These are phyloP conservation scores for Terfezia claveryi DNA, from an alignment of 495 filamentous ascomycete species.

Conservation along the genomic window DNA sequence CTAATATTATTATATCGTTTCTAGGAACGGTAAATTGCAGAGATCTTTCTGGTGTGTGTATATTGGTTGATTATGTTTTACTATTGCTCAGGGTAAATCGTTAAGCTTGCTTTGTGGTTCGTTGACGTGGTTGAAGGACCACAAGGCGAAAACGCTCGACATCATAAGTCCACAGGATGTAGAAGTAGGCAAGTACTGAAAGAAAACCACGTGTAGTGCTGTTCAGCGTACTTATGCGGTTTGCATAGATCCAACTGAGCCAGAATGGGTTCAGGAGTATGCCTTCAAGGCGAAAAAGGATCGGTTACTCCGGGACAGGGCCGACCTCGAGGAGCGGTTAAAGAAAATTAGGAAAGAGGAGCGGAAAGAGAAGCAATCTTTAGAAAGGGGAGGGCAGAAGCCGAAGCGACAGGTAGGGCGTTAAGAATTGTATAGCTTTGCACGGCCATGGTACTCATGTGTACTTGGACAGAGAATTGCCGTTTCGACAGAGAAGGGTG, in stretches of 20 bases:
- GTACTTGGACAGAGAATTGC: slow-evolving; percentile 20
- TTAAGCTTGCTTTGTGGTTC: slow-evolving; percentile 83
- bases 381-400: slow-evolving; percentile 18
- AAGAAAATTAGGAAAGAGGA: slow-evolving; percentile 47
- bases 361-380: slow-evolving; percentile 31
- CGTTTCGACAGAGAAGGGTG: slow-evolving; percentile 7
- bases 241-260: slow-evolving; percentile 43
- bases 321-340: slow-evolving; percentile 49
- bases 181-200: slow-evolving; percentile 8
- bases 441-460: neutral
- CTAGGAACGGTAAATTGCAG: slow-evolving; percentile 18
- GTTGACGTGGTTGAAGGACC: slow-evolving; percentile 77
- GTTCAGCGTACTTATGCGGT: neutral
- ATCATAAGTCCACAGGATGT: slow-evolving; percentile 22
- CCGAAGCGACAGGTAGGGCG: slow-evolving; percentile 6
- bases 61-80: too few species aligned
- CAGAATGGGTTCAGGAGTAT: slow-evolving; percentile 74
- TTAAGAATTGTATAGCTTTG: neutral
- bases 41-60: too few species aligned
- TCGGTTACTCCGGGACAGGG: slow-evolving; percentile 39
- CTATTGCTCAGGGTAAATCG: slow-evolving; percentile 60
- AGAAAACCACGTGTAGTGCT: slow-evolving; percentile 2
- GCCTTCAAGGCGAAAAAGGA: slow-evolving; percentile 41
- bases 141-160: slow-evolving; percentile 48
- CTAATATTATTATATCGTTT: neutral